Evolutionary conservation across 169 alveolate species (phyloP), one percentile per base, ranked within the genome.

Genomic region (Cryptosporidium bovis): DNA sequence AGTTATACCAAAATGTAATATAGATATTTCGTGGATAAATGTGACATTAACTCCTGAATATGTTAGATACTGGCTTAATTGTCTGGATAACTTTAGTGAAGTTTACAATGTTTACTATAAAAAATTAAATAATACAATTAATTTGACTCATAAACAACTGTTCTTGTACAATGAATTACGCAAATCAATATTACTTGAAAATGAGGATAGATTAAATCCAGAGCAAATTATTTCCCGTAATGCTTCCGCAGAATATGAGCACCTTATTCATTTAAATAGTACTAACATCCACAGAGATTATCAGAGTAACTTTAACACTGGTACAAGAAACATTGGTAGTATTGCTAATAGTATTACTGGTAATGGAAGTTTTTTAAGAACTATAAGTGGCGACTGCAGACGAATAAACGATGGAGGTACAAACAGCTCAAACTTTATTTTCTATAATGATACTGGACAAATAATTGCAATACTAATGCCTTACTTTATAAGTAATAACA

Each of bases 361-460:
- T 8, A 40, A 24, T 24, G 48, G 48, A 40, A 40, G 48, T 40
- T 8, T 40, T 40, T 8, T 40, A 40, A 40, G 48, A 40, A 40
- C 48, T 40, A 6, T 8, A 40, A 40, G 48, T 40, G 48, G 48
- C 13, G 48, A 40, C 10, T 40, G 10, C 48, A 40, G 10, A 1
- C 4, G 48, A 40, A 40, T 40, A 40, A 40, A 40, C 10, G 82
- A 66, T 13, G 31, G 51, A 7, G 34, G 29, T 1, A 51, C 13
- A 16, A 69, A 69, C n/a, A 60, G 50, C 34, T 62, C 77, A n/a
- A 60, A 27, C 51, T 77, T 56, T 62, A 51, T 62, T 33, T 33
- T 69, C 10, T 77, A 77, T 29, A 77, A 77, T 27, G 87, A 77
- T 27, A 77, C 87, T 12, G 87, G 87, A 2, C 87, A 77, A 46